These are phyloP conservation scores for Flaveria floridana DNA, from an alignment of 140 eudicot species.

Conservation along the genomic window DNA sequence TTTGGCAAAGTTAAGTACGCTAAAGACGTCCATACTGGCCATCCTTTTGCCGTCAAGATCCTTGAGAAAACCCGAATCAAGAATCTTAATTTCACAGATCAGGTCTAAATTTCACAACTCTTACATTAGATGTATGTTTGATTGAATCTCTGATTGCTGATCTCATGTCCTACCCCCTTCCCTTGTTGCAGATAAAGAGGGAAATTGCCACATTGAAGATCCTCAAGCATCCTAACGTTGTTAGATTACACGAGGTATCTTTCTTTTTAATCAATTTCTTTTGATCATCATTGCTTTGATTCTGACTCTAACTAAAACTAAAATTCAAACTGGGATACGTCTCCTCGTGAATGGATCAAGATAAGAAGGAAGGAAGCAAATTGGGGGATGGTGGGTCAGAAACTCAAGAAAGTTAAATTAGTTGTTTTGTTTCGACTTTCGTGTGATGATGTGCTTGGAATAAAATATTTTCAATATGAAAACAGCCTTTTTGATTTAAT, in stretches of 20 bases:
- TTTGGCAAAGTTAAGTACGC: conserved; percentile 91
- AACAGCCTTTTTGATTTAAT: background rate
- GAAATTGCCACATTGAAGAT: conserved; percentile 83
- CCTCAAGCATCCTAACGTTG: conserved; percentile 84
- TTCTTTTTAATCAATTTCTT: background rate
- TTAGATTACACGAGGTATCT: conserved; percentile 74
- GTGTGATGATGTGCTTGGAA: conserved; percentile 11
- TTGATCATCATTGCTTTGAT: background rate
- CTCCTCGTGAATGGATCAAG: conserved; percentile 24
- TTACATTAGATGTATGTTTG: too few species aligned
- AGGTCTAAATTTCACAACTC: conserved; percentile 37
- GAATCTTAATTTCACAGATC: conserved; percentile 79
- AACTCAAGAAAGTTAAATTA: conserved; percentile 9
- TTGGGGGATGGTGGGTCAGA: conserved; percentile 36
- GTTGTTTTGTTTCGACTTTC: background rate
- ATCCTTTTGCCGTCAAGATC: conserved; percentile 77
- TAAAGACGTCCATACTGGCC: conserved; percentile 61
- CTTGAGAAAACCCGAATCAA: conserved; percentile 66
- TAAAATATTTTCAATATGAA: background rate
- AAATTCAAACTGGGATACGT: conserved; percentile 13
- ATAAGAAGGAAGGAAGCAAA: conserved; percentile 31
- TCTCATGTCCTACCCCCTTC: too few species aligned
- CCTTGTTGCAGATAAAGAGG: conserved; percentile 68
- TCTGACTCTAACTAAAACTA: conserved; percentile 17
- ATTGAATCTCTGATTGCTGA: too few species aligned